These are phyloP conservation scores for Berkeleyomyces rouxiae DNA, from an alignment of 2,329 filamentous ascomycete genomes.

Conservation along the genomic window DNA sequence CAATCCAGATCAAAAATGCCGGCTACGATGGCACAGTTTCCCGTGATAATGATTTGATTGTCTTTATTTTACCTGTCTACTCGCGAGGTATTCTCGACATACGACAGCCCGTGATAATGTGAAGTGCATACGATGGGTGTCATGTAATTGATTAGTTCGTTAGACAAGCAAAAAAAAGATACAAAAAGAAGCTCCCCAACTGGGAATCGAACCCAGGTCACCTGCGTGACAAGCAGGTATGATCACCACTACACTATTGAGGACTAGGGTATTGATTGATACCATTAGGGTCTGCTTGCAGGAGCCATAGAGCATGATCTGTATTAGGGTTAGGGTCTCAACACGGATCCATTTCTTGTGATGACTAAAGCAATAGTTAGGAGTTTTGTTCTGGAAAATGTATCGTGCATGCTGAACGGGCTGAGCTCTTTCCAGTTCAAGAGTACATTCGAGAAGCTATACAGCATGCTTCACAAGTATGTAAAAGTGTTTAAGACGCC, in stretches of 20 bases:
- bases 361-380: neutral
- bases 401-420: too few species aligned
- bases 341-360: neutral
- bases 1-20: too few species aligned
- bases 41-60: too few species aligned
- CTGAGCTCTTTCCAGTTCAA: too few species aligned
- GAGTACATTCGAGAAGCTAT: too few species aligned
- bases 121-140: neutral
- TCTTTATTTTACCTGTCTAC: too few species aligned
- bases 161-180: neutral
- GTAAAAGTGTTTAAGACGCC: too few species aligned
- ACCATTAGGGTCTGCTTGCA: neutral
- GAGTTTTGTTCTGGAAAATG: too few species aligned
- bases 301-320: neutral
- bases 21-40: neutral
- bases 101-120: neutral
- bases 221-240: slow-evolving; percentile 4
- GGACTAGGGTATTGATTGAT: neutral
- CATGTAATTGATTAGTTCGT: neutral
- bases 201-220: slow-evolving; percentile 1
- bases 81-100: too few species aligned
- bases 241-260: slow-evolving; percentile 1
- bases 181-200: neutral
- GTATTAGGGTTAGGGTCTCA: neutral
- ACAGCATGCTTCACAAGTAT: too few species aligned